Percentiles rank a stretch among this genome's conserved stretches.
Evolutionary conservation across 768 basidiomycete species (phyloP).

Genomic region (Pulveroboletus sp.): DNA sequence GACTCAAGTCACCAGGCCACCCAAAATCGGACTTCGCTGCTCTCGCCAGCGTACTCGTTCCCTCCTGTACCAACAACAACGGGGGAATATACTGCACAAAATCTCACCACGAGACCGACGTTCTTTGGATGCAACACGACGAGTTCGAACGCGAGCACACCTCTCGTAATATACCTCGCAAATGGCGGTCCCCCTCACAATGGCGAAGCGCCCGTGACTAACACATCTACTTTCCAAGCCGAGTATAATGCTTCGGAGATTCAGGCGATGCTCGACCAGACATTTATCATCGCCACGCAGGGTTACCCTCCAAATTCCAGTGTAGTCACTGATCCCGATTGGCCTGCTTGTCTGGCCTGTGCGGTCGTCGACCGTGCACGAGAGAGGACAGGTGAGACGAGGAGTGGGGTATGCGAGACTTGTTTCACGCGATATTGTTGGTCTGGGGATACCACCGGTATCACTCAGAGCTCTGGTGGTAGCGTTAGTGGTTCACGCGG

Average conservation of each 20-base stretch:
- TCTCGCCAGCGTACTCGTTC: conserved; percentile 32
- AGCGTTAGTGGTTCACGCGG: neutral
- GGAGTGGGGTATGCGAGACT: conserved; percentile 29
- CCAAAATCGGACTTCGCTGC: conserved; percentile 37
- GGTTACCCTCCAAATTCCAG: conserved; percentile 32
- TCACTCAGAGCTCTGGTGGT: neutral
- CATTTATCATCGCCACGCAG: conserved; percentile 40
- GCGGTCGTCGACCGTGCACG: conserved; percentile 47
- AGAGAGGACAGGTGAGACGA: conserved; percentile 15
- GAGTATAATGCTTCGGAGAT: conserved; percentile 35
- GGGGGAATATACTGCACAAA: conserved; percentile 31
- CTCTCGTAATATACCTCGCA: conserved; percentile 56
- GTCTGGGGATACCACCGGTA: conserved; percentile 9
- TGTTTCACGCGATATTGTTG: conserved; percentile 34
- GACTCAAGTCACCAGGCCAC: conserved; percentile 13
- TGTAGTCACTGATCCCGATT: conserved; percentile 34
- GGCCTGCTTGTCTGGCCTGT: conserved; percentile 49
- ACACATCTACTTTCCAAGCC: conserved; percentile 38
- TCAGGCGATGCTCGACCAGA: conserved; percentile 44
- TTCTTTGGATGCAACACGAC: conserved; percentile 43
- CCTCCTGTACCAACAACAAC: conserved; percentile 27
- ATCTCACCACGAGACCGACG: conserved; percentile 35
- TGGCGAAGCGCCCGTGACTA: conserved; percentile 36
- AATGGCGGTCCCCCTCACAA: conserved; percentile 44
- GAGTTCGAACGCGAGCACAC: conserved; percentile 29